Evolutionary conservation across 306 rosid genomes (phyloP).

Genomic region (Trifolium dubium): DNA sequence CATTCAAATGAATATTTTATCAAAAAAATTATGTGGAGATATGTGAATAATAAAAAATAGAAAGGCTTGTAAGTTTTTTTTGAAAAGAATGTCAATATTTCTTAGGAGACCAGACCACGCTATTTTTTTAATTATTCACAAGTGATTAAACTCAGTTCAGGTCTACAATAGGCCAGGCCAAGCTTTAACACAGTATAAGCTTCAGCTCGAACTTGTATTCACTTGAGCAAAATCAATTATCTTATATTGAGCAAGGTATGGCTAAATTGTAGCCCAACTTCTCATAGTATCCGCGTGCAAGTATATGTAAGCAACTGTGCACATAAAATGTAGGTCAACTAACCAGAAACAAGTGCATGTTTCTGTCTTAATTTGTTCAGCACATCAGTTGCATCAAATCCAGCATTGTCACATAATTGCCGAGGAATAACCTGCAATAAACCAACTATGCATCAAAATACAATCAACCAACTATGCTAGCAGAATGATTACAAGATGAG

Average conservation of each 20-base stretch:
- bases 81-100: not conserved
- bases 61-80: too few relatives aligned
- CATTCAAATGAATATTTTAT: not conserved
- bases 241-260: slow-evolving; percentile 17
- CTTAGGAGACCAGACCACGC: not conserved
- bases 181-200: not conserved
- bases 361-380: slow-evolving; percentile 94
- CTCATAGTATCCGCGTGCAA: slow-evolving; percentile 1
- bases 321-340: slow-evolving; percentile 25
- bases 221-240: not conserved
- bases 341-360: slow-evolving; percentile 92
- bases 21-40: not conserved
- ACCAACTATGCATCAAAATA: slow-evolving; percentile 30
- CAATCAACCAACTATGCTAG: slow-evolving; percentile 16
- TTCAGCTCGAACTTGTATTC: not conserved
- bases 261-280: slow-evolving; percentile 12
- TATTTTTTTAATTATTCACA: not conserved
- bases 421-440: slow-evolving; percentile 87
- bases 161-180: not conserved
- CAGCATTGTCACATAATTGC: slow-evolving; percentile 98
- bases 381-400: slow-evolving; percentile 98
- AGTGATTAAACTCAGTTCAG: slow-evolving; percentile 1
- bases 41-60: too few relatives aligned
- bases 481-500: slow-evolving; percentile 24
- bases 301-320: slow-evolving; percentile 19